Conservation (phyloP, 164 flowering plant species). For the Piper longum region DNA sequence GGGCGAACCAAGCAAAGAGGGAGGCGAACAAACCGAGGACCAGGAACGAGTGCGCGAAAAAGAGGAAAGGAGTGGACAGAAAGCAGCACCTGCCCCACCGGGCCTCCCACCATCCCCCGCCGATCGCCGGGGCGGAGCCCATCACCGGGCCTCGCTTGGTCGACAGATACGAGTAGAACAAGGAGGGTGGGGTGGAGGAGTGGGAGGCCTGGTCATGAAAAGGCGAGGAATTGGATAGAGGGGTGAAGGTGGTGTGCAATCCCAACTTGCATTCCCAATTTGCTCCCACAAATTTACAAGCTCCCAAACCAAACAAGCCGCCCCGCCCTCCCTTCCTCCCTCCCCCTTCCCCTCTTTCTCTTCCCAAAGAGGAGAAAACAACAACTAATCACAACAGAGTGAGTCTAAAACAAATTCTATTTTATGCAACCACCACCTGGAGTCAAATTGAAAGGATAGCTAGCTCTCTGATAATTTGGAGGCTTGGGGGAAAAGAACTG, state of each 20-base stretch:
- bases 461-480: too few relatives aligned
- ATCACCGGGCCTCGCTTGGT: neutral
- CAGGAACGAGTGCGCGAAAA: conserved; percentile 22
- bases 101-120: conserved; percentile 20
- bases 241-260: neutral
- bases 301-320: neutral
- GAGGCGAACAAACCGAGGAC: conserved; percentile 28
- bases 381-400: too few relatives aligned
- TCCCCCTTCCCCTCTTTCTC: too few relatives aligned
- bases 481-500: too few relatives aligned
- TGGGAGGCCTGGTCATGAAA: neutral
- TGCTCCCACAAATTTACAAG: neutral
- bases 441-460: too few relatives aligned
- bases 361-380: too few relatives aligned
- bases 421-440: too few relatives aligned
- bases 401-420: too few relatives aligned
- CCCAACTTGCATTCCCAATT: neutral
- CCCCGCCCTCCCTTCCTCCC: too few relatives aligned
- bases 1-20: conserved; percentile 30
- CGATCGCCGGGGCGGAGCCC: conserved; percentile 4
- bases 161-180: neutral
- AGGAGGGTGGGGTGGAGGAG: neutral
- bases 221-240: neutral
- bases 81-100: conserved; percentile 35
- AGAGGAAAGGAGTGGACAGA: conserved; percentile 23